These are phyloP conservation scores for Drechslera avenae DNA, from an alignment of 2,329 filamentous ascomycete species.

Conservation along the genomic window DNA sequence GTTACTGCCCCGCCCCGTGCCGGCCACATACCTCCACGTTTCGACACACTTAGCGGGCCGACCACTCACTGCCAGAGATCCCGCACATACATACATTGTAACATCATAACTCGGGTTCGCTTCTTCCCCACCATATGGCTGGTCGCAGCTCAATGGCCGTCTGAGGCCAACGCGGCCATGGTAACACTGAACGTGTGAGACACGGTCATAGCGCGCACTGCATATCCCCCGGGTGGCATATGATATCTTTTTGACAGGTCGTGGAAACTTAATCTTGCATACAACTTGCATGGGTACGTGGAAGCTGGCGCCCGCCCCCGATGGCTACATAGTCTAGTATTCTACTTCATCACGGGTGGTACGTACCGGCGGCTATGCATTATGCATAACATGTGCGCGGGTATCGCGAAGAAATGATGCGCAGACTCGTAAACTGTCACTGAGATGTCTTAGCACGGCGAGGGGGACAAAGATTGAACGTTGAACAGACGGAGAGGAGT, in stretches of 20 bases:
- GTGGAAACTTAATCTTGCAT: constrained; percentile 13
- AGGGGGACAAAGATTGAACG: neutral
- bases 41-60: neutral
- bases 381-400: constrained; percentile 12
- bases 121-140: neutral
- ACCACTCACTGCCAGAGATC: neutral
- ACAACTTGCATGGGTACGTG: constrained; percentile 16
- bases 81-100: neutral
- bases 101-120: neutral
- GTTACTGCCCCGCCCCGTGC: neutral
- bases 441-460: neutral
- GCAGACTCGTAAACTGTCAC: neutral
- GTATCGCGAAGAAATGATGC: neutral
- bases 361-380: constrained; percentile 23
- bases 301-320: constrained; percentile 28
- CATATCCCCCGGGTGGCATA: constrained; percentile 2
- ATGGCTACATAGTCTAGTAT: constrained; percentile 14
- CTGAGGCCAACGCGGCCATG: constrained; percentile 5
- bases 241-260: constrained; percentile 19
- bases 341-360: constrained; percentile 12
- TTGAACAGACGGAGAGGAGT: neutral
- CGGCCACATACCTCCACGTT: constrained; percentile 2
- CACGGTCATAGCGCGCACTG: constrained; percentile 6
- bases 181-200: constrained; percentile 18
- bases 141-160: constrained; percentile 4